phyloP scores from a whole-genome alignment of 345 rosid genomes.

The Gossypium bickii region DNA sequence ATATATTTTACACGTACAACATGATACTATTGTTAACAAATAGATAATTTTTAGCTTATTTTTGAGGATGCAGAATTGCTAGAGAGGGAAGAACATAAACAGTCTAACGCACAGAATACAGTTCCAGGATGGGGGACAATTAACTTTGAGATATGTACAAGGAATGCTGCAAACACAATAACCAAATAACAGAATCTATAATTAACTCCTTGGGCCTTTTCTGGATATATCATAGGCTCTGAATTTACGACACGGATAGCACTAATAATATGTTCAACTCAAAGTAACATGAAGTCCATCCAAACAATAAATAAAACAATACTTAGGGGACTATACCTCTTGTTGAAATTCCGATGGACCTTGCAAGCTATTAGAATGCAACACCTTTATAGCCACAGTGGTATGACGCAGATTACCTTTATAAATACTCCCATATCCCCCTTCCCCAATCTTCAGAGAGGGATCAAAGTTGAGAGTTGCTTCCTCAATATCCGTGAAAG shows the following conservation, averaged over 20 bases:
- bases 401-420: constrained; percentile 60
- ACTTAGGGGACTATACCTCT: constrained; percentile 52
- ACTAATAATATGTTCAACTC: background rate
- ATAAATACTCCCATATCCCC: constrained; percentile 88
- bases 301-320: background rate
- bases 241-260: background rate
- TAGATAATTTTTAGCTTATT: background rate
- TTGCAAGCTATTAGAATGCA: constrained; percentile 68
- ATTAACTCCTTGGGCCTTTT: background rate
- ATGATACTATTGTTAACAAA: background rate
- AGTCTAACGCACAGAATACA: background rate
- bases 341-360: constrained; percentile 85
- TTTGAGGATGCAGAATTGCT: background rate
- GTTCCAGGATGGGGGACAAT: background rate
- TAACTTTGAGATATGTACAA: background rate
- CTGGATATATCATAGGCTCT: background rate
- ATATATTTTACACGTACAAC: background rate
- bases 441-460: constrained; percentile 83
- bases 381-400: constrained; percentile 68
- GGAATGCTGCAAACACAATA: background rate
- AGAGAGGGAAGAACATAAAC: background rate
- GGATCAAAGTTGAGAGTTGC: constrained; percentile 67
- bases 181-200: background rate
- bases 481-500: constrained; percentile 63
- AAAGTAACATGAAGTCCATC: background rate